Evolutionary conservation across 331 rosid genomes (phyloP).

Genomic region (Pyrus hybrid): DNA sequence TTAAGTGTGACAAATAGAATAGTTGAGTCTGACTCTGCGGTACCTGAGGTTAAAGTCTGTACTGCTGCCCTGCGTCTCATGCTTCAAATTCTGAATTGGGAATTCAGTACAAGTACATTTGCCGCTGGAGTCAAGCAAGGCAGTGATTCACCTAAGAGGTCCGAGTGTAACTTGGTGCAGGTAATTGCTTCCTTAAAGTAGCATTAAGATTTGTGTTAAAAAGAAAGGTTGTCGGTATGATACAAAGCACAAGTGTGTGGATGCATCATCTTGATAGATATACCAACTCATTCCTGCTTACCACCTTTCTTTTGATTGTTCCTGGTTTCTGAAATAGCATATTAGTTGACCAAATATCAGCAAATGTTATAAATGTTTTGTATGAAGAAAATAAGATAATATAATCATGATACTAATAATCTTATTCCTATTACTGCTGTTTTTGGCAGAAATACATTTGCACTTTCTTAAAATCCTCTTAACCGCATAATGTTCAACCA

Average conservation of each 20-base stretch:
- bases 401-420: neutral
- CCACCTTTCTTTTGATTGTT: neutral
- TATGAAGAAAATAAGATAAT: neutral
- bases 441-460: neutral
- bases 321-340: neutral
- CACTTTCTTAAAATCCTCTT: neutral
- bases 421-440: neutral
- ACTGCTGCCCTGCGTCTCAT: conserved; percentile 71
- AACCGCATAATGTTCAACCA: neutral
- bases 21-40: conserved; percentile 53
- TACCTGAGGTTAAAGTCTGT: conserved; percentile 87
- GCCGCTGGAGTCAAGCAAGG: conserved; percentile 51
- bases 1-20: conserved; percentile 64
- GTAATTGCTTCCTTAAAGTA: conserved; percentile 29
- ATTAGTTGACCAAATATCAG: neutral
- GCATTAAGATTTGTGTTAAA: neutral
- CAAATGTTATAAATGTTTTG: neutral
- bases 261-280: neutral
- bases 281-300: neutral
- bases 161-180: conserved; percentile 84
- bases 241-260: neutral
- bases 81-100: conserved; percentile 98
- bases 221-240: neutral
- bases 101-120: conserved; percentile 56
- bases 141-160: conserved; percentile 60